These are phyloP conservation scores for Blastocrithidia nonstop DNA, from an alignment of 208 protist species.

Conservation along the genomic window DNA sequence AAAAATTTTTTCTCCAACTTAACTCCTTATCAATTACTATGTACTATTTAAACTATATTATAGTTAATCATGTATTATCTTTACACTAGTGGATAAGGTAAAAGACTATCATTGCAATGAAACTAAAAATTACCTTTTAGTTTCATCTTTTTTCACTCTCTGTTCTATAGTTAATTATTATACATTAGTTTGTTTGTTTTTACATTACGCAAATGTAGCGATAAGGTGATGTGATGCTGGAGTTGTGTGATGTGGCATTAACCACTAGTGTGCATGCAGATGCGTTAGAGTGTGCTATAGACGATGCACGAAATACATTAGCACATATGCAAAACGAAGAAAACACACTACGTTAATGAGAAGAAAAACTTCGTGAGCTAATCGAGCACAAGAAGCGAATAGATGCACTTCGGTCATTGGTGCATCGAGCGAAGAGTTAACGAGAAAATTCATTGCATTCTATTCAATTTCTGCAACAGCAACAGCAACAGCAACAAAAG, in stretches of 20 bases:
- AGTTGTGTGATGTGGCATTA: conserved; percentile 46
- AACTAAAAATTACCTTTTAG: no score
- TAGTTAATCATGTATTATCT: no score
- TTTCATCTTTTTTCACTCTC: no score
- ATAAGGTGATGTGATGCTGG: not conserved
- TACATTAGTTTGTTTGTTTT: not conserved
- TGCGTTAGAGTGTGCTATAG: conserved; percentile 35
- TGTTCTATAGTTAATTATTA: no score
- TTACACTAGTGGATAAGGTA: no score
- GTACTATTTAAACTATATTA: not conserved
- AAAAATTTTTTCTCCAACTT: not conserved
- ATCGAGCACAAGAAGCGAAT: conserved; percentile 26
- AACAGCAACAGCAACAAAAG: no score
- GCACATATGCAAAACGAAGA: conserved; percentile 35
- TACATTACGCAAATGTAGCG: not conserved
- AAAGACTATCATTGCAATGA: no score
- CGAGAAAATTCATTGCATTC: no score
- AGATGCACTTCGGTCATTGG: conserved; percentile 12
- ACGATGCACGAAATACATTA: conserved; percentile 26
- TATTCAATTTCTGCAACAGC: no score
- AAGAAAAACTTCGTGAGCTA: conserved; percentile 20
- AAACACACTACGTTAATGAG: conserved; percentile 21
- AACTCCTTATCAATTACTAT: conserved; percentile 2
- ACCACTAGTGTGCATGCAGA: conserved; percentile 58
- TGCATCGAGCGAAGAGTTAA: conserved; percentile 3